Conservation (phyloP, 2,329 filamentous ascomycete genomes). For the Lasiodiplodia citricola region DNA sequence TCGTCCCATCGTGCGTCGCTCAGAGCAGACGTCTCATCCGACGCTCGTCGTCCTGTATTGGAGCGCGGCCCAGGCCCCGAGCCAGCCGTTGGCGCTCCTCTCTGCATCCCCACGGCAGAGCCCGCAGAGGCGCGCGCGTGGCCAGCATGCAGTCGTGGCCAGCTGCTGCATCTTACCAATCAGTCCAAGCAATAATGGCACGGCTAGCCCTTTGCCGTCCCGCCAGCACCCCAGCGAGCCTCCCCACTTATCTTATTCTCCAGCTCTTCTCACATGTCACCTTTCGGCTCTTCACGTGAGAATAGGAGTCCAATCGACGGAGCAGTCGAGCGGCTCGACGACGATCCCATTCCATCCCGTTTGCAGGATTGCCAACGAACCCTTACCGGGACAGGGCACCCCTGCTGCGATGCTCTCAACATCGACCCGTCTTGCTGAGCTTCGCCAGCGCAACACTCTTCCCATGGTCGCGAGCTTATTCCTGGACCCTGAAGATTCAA, state of each 20-base stretch:
- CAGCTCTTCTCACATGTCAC: background rate
- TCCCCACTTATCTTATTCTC: slow-evolving; percentile 16
- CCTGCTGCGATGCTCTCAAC: background rate
- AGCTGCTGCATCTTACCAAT: background rate
- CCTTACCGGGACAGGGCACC: background rate
- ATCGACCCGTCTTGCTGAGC: slow-evolving; percentile 1
- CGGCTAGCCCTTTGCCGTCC: too few species aligned
- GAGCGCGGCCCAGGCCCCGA: background rate
- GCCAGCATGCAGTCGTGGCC: slow-evolving; percentile 7
- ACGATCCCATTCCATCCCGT: slow-evolving; percentile 17
- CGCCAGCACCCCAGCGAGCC: background rate
- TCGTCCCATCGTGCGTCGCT: background rate
- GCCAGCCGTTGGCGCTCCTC: background rate
- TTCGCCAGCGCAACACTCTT: background rate
- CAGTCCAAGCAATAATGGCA: too few species aligned
- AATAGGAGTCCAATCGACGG: background rate
- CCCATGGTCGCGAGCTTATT: slow-evolving; percentile 5
- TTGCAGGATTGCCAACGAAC: background rate
- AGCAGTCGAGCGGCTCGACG: slow-evolving; percentile 3
- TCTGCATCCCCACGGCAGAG: background rate
- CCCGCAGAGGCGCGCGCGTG: slow-evolving; percentile 8
- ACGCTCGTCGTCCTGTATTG: too few species aligned
- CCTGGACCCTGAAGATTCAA: slow-evolving; percentile 21
- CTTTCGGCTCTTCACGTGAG: slow-evolving; percentile 17
- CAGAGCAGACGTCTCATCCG: background rate